Percentiles rank a stretch among this genome's conserved stretches.
These are phyloP conservation scores for Loxodes magnus DNA, from an alignment of 73 alveolate species.

Conservation along the genomic window DNA sequence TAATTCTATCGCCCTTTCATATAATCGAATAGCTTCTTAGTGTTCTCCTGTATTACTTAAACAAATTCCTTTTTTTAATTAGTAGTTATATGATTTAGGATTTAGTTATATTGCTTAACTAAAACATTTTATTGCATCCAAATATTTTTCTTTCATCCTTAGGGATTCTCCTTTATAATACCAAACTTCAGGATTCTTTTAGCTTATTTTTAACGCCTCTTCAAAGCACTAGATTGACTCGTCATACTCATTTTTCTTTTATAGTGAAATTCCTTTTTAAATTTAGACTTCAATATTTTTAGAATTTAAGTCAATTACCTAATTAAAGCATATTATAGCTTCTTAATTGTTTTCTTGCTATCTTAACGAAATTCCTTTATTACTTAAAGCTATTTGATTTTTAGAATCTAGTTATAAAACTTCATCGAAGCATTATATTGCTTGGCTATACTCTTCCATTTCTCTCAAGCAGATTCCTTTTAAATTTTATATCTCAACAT, in stretches of 20 bases:
- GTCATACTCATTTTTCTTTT: neutral
- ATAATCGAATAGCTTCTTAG: too few relatives aligned
- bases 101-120: conserved; percentile 25
- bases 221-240: neutral
- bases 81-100: conserved; percentile 12
- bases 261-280: neutral
- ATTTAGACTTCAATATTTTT: neutral
- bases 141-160: conserved; percentile 12
- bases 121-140: conserved; percentile 31
- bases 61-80: conserved; percentile 22
- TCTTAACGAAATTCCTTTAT: too few relatives aligned
- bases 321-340: neutral
- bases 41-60: too few relatives aligned
- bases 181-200: neutral
- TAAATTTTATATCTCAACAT: too few relatives aligned
- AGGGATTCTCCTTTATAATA: conserved; percentile 15
- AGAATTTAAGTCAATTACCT: neutral
- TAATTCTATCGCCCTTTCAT: too few relatives aligned
- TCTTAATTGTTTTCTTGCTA: neutral
- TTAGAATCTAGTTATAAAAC: neutral
- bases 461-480: neutral
- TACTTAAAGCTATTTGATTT: neutral
- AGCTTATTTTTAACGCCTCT: neutral
- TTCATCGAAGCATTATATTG: neutral
- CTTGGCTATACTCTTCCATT: neutral